Evolutionary conservation across 768 basidiomycete species (phyloP).

Genomic region (Boletus reticulatus): DNA sequence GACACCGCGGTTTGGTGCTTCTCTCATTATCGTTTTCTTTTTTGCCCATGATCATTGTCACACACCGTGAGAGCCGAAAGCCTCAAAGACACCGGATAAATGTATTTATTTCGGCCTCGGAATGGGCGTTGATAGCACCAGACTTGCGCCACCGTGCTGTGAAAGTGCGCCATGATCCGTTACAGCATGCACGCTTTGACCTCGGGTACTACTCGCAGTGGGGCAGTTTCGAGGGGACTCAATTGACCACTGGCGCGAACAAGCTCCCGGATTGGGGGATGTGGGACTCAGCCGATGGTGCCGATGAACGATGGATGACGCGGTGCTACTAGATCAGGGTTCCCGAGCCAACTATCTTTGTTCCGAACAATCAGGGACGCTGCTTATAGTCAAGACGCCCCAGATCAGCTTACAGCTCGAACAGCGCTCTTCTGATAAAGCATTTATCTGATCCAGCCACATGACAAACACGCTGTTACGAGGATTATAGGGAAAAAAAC

Average conservation of each 20-base stretch:
- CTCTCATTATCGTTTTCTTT: no score
- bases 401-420: conserved; percentile 15
- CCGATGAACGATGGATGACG: conserved; percentile 21
- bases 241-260: conserved; percentile 4
- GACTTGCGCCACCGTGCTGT: conserved; percentile 5
- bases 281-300: conserved; percentile 16
- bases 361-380: conserved; percentile 24
- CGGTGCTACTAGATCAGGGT: conserved; percentile 21
- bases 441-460: conserved; percentile 23
- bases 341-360: conserved; percentile 21
- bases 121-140: conserved; percentile 2
- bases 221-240: background rate
- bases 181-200: no score
- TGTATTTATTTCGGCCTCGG: conserved; percentile 6
- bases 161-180: background rate
- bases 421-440: conserved; percentile 28
- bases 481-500: conserved; percentile 3
- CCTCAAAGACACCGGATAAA: conserved; percentile 8
- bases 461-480: conserved; percentile 27
- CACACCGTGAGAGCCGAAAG: conserved; percentile 8
- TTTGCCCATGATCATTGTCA: no score
- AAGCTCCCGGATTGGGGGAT: conserved; percentile 5
- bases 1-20: background rate
- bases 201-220: no score
- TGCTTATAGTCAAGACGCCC: conserved; percentile 22